A percentile compares a stretch with the other conserved stretches of the same genome.
These are phyloP conservation scores for Rhytidhysteron rufulum DNA, from an alignment of 2,329 filamentous ascomycete genomes.

Conservation along the genomic window DNA sequence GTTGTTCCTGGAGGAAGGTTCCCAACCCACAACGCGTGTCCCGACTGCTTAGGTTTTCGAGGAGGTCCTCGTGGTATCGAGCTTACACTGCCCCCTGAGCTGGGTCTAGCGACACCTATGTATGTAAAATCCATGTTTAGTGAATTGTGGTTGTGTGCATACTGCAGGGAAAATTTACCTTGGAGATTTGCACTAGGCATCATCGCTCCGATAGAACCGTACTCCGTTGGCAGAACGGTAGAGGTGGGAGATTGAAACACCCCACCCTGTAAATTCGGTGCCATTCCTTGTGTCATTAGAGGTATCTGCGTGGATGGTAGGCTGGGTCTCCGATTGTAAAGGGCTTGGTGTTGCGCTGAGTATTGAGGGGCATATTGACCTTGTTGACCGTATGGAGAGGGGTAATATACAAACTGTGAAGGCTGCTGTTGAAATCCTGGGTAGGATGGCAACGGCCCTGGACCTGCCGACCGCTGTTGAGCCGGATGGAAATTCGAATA, in stretches of 20 bases:
- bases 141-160: conserved; percentile 1
- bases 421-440: conserved; percentile 25
- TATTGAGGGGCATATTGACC: conserved; percentile 24
- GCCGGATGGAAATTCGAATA: conserved; percentile 22
- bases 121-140: too few relatives aligned
- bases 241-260: conserved; percentile 11
- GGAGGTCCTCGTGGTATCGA: conserved; percentile 58
- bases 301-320: conserved; percentile 14
- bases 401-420: conserved; percentile 33
- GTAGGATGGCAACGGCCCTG: conserved; percentile 20
- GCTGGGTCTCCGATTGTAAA: conserved; percentile 29
- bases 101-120: conserved; percentile 19
- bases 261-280: conserved; percentile 18
- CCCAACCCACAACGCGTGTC: conserved; percentile 92
- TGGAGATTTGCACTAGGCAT: conserved; percentile 9
- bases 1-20: conserved; percentile 83
- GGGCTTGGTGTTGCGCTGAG: conserved; percentile 17
- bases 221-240: conserved; percentile 14
- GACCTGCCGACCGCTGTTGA: conserved; percentile 20
- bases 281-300: conserved; percentile 17
- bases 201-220: conserved; percentile 12
- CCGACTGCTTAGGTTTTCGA: conserved; percentile 65
- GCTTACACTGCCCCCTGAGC: conserved; percentile 15
- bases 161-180: conserved; percentile 16
- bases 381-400: conserved; percentile 27